Base-by-base conservation (phyloP, 2,329 filamentous ascomycete genomes). In the Neocucurbitaria cava region DNA sequence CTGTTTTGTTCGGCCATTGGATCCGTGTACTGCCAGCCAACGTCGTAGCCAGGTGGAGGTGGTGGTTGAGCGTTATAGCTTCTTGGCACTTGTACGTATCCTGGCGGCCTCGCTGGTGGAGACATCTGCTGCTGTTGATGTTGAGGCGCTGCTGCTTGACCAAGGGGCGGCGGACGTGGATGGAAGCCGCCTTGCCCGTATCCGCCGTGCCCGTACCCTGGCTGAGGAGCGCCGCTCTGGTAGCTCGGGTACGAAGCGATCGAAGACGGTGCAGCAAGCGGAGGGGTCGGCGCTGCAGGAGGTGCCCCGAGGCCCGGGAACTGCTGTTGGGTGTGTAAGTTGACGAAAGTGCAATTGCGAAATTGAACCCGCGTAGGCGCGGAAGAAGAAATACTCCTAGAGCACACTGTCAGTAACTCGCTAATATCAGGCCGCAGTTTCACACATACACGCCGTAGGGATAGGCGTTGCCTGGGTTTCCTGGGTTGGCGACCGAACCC, bases 361-460 rank as follows among this genome's bases (percentile, higher is more conserved):
- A n/a, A n/a, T n/a, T n/a, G n/a, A n/a, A n/a, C n/a, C n/a, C n/a
- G 20, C 31, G 21, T n/a, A 33, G 18, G 9, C 38, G 21, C 23
- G 20, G 5, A 24, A 26, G 24, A 28, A 43, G 24, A 18, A 21
- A n/a, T 49, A 50, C 64, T 59, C 55, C 62, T 66, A 46, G 24
- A 38, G n/a, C 7, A 20, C 30, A 17, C 13, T 20, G 44, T 68
- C 42, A 67, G 59, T 40, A 30, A 41, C 17, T n/a, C 21, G 28
- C 2, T 28, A 46, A 5, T n/a, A 10, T 11, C 21, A 43, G 43
- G 35, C 17, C 24, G n/a, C 24, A 9, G 36, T 9, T 10, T 30
- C 26, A 18, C 18, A 67, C 68, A 52, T 52, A 70, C 70, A 73
- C 70, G 33, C 66, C 64, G 45, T 62, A 68, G 54, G 64, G 61